Evolutionary conservation across 2,329 filamentous ascomycete genomes (phyloP).

Genomic region (Diaporthe sp.): DNA sequence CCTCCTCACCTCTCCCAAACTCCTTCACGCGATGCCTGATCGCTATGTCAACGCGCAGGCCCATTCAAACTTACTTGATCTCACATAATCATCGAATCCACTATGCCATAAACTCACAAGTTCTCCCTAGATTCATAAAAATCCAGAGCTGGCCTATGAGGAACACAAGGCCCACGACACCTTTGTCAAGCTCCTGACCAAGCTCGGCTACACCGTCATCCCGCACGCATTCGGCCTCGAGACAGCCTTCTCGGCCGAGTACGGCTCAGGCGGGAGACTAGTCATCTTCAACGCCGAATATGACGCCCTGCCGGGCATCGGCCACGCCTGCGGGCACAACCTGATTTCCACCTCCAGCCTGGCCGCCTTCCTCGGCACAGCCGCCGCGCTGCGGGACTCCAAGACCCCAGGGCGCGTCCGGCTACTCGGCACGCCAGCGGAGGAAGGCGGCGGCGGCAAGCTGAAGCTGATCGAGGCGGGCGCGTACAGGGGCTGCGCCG

Average conservation of each 20-base stretch:
- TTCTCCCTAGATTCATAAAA: conserved; percentile 50
- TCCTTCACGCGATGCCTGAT: background rate
- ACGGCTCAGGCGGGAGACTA: conserved; percentile 57
- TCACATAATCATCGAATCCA: background rate
- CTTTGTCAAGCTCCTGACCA: conserved; percentile 60
- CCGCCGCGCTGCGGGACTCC: conserved; percentile 50
- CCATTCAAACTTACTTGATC: too few relatives aligned
- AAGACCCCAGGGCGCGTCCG: conserved; percentile 53
- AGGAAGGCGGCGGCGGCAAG: conserved; percentile 61
- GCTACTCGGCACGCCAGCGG: conserved; percentile 59
- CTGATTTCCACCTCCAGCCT: conserved; percentile 59
- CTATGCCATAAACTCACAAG: background rate
- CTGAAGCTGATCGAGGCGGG: conserved; percentile 52
- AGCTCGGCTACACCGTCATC: conserved; percentile 60
- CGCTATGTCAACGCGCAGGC: too few relatives aligned
- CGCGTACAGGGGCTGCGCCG: conserved; percentile 51
- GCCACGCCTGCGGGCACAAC: conserved; percentile 62
- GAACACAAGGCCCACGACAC: conserved; percentile 66
- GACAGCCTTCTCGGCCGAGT: conserved; percentile 65
- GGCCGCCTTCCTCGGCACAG: conserved; percentile 56
- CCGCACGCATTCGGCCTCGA: conserved; percentile 64
- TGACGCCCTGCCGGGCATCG: conserved; percentile 62
- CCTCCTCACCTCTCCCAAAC: background rate
- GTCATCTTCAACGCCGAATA: conserved; percentile 62
- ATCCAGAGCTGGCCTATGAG: conserved; percentile 66